phyloP scores from a whole-genome alignment of 2,329 filamentous ascomycete genomes.

The Diaporthe citriasiana region DNA sequence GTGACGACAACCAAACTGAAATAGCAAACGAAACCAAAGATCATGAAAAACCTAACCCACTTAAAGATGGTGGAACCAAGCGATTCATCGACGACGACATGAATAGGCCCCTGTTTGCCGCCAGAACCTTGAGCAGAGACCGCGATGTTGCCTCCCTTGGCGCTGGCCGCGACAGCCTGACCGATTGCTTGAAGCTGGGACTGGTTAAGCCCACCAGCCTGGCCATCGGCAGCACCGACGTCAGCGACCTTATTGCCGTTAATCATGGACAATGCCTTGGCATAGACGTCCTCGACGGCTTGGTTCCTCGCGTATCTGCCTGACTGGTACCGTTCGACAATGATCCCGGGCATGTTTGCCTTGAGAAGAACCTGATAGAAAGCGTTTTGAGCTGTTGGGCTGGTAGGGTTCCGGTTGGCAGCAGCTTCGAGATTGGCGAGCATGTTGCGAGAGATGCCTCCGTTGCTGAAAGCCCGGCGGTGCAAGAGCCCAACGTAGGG shows the following conservation, averaged over 20 bases:
- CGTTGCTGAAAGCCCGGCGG: slow-evolving; percentile 57
- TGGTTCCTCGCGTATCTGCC: slow-evolving; percentile 87
- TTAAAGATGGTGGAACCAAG: slow-evolving; percentile 84
- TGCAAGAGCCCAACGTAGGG: slow-evolving; percentile 44
- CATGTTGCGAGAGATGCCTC: slow-evolving; percentile 71
- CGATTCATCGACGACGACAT: slow-evolving; percentile 96
- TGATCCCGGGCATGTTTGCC: slow-evolving; percentile 93
- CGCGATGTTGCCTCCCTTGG: slow-evolving; percentile 76
- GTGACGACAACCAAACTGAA: slow-evolving; percentile 84
- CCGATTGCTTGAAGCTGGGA: slow-evolving; percentile 83
- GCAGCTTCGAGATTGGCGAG: slow-evolving; percentile 90
- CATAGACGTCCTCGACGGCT: slow-evolving; percentile 83
- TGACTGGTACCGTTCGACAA: slow-evolving; percentile 90
- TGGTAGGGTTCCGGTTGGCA: slow-evolving; percentile 92
- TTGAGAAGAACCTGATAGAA: slow-evolving; percentile 94
- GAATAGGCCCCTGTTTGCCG: slow-evolving; percentile 86
- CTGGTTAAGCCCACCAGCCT: slow-evolving; percentile 61
- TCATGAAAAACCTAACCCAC: slow-evolving; percentile 89
- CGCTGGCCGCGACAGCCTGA: slow-evolving; percentile 83
- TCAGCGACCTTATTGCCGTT: slow-evolving; percentile 47
- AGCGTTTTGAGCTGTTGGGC: slow-evolving; percentile 88
- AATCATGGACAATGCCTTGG: slow-evolving; percentile 73
- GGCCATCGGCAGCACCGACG: slow-evolving; percentile 47
- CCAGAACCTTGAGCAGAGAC: slow-evolving; percentile 72
- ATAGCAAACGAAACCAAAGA: slow-evolving; percentile 84